Base-by-base conservation (phyloP, 148 eudicot genomes). In the Pouteria glomerata region DNA sequence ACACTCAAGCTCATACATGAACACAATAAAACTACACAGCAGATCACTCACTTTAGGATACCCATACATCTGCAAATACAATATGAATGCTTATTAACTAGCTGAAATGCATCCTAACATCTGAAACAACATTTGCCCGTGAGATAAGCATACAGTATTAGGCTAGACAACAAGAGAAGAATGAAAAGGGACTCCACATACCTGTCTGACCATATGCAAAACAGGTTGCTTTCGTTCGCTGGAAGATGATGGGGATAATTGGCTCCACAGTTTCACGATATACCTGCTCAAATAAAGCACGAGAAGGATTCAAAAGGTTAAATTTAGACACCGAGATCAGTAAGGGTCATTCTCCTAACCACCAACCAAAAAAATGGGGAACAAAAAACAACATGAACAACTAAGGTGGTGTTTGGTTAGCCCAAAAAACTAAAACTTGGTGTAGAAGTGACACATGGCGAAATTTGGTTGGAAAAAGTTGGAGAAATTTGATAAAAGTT, bases 191-290 rank as follows among this genome's bases (percentile, higher is more conserved):
- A 71, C 27, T 55, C 56, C 57, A 74, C 76, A 15, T 70, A 95
- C 98, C 98, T 82, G 98, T 95, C 81, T 95, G 98, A 64, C 98
- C 98, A 81, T 91, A 95, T 21, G 98, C 98, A 84, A 95, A 95
- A 83, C 98, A 95, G 58, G 98, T 95, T 65, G 98, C 98, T 81
- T 95, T 95, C 34, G 96, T 92, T 41, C 93, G 82, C 82, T 88
- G 96, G 78, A 94, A 95, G 52, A 95, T 91, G 75, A 75, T 85
- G 37, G 98, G 98, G 66, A 95, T 91, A 41, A 95, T 89, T 65
- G 97, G 98, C 83, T 89, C 83, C 57, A 95, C 97, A 61, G 98
- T 95, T 39, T 48, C 85, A 45, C 85, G 85, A 77, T 95, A 95
- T 35, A 95, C 98, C 98, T 95, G 88, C 64, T 63, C n/a, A 72